Percentiles rank a stretch among this genome's conserved stretches.
Conservation (phyloP, 192 early-diverging fungal genomes). For the Backusella liffmaniae region DNA sequence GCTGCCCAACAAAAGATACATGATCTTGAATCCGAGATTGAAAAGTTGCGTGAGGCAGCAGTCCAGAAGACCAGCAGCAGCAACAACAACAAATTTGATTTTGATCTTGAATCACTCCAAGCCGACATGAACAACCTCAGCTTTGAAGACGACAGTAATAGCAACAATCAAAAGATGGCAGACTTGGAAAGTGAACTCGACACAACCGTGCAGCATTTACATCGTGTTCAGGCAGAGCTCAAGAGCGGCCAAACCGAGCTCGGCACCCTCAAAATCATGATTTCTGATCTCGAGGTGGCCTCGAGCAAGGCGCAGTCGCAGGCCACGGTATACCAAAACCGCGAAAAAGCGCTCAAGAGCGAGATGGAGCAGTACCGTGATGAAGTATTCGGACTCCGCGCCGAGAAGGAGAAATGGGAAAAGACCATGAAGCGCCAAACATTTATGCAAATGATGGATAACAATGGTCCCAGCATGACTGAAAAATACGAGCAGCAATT, state of each 20-base stretch:
- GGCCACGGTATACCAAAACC: not conserved
- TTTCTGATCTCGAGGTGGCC: constrained; percentile 35
- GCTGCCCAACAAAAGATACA: constrained; percentile 10
- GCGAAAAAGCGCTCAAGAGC: constrained; percentile 23
- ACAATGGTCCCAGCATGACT: constrained; percentile 16
- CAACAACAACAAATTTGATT: not conserved
- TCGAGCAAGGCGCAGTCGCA: constrained; percentile 25
- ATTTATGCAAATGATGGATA: constrained; percentile 38
- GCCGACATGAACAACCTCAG: constrained; percentile 9
- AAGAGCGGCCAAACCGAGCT: not conserved
- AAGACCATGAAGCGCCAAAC: constrained; percentile 38
- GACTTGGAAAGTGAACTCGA: constrained; percentile 10
- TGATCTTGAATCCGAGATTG: not conserved
- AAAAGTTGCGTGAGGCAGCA: not conserved
- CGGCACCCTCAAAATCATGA: not conserved
- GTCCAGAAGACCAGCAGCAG: not conserved
- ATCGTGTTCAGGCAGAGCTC: constrained; percentile 6
- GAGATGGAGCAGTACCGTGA: constrained; percentile 35
- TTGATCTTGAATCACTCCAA: constrained; percentile 7
- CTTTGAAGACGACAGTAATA: constrained; percentile 3
- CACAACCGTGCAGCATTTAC: not conserved
- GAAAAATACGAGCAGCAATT: constrained; percentile 33
- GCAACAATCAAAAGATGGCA: not conserved
- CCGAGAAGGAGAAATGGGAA: constrained; percentile 41
- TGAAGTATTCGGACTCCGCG: constrained; percentile 14